phyloP scores from a whole-genome alignment of 192 early-diverging fungal genomes.

The Coemansia sp. region DNA sequence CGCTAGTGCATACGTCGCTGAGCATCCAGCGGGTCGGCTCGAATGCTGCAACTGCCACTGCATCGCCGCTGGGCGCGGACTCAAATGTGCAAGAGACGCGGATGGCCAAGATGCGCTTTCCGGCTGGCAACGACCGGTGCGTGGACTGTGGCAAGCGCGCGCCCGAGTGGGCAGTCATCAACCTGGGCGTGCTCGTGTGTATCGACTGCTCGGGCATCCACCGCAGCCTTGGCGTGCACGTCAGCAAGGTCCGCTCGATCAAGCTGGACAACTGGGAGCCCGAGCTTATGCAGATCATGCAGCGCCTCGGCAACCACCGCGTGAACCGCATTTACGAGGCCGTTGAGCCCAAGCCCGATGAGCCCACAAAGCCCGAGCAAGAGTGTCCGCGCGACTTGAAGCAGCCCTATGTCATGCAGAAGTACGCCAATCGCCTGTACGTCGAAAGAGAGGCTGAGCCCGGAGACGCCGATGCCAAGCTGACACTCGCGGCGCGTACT shows the following conservation, averaged over 20 bases:
- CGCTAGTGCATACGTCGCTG: conserved; percentile 11
- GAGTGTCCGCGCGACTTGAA: conserved; percentile 59
- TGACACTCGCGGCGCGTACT: conserved; percentile 64
- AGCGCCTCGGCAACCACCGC: conserved; percentile 76
- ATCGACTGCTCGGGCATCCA: conserved; percentile 93
- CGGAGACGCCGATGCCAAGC: conserved; percentile 24
- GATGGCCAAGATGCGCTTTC: conserved; percentile 22
- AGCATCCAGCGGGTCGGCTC: conserved; percentile 8
- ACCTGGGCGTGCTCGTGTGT: conserved; percentile 79
- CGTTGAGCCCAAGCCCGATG: conserved; percentile 33
- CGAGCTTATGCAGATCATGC: conserved; percentile 70
- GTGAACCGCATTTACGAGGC: conserved; percentile 74
- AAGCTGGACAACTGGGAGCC: conserved; percentile 88
- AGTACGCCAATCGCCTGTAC: conserved; percentile 60
- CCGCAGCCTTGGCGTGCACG: conserved; percentile 86
- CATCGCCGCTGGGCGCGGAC: conserved; percentile 1
- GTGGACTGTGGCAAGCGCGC: conserved; percentile 63
- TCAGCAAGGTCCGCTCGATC: conserved; percentile 84
- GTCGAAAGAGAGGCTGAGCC: conserved; percentile 45
- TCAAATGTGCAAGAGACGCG: conserved; percentile 17
- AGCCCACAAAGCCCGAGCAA: conserved; percentile 45
- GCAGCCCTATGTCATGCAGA: conserved; percentile 65
- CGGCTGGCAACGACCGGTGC: conserved; percentile 55
- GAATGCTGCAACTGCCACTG: neutral
- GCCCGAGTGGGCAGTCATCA: conserved; percentile 88